These are phyloP conservation scores for Megacollybia marginata DNA, from an alignment of 768 basidiomycete species.

Conservation along the genomic window DNA sequence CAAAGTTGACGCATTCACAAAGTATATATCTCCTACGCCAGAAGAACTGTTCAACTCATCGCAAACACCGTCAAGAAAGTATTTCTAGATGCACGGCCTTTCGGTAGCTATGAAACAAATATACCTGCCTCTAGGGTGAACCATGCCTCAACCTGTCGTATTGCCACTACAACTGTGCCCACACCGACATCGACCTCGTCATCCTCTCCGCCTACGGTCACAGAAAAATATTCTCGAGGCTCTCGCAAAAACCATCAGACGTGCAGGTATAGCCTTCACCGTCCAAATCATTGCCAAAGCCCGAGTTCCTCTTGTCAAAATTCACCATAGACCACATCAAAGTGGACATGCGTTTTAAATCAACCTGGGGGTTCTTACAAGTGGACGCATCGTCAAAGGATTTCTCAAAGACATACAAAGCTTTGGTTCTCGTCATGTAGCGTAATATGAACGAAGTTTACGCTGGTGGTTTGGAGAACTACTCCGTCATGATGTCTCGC, in stretches of 20 bases:
- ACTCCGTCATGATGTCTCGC: constrained; percentile 86
- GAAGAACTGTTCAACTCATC: constrained; percentile 73
- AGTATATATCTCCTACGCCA: constrained; percentile 82
- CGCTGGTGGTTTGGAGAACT: constrained; percentile 90
- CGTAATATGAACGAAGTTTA: constrained; percentile 96
- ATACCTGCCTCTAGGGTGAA: constrained; percentile 85
- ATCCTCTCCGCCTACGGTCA: constrained; percentile 42
- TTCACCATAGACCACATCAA: constrained; percentile 78
- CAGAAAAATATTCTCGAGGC: constrained; percentile 50
- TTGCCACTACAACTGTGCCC: constrained; percentile 10
- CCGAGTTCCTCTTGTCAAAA: constrained; percentile 94
- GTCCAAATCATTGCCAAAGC: constrained; percentile 90
- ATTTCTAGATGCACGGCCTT: constrained; percentile 81
- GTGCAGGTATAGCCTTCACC: constrained; percentile 62
- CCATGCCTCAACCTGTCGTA: background rate
- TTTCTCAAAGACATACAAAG: constrained; percentile 62
- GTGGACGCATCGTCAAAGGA: constrained; percentile 72
- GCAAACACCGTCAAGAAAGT: constrained; percentile 50
- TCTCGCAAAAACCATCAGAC: constrained; percentile 73
- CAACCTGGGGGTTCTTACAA: constrained; percentile 77
- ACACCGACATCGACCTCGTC: constrained; percentile 92
- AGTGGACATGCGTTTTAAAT: constrained; percentile 92
- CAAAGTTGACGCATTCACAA: constrained; percentile 80
- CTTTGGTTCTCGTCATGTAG: constrained; percentile 80
- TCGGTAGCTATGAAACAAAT: constrained; percentile 95